Evolutionary conservation across 2,329 filamentous ascomycete species (phyloP), one percentile per base, ranked within the genome.

Genomic region (Lachnellula willkommii): DNA sequence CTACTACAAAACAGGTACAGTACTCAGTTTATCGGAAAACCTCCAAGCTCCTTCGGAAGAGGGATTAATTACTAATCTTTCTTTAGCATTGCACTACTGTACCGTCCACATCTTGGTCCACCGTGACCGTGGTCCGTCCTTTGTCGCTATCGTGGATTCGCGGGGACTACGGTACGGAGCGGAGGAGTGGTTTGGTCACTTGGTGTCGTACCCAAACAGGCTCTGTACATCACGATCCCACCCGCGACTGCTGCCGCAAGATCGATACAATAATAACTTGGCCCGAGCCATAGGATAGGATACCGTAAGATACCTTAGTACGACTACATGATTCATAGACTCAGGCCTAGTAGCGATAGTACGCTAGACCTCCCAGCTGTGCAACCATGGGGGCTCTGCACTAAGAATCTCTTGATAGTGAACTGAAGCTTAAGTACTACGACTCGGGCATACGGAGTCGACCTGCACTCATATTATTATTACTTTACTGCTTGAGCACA

Each of bases 391-490:
- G 28, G 9, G 28, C 28, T 32, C 28, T 32, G n/a, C 52, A 51
- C 32, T 47, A 49, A 32, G 12, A 24, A 24, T 20, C 45, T 24
- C 46, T 39, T 47, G 14, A 28, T 8, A 36, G 28, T 11, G 28
- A 32, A 32, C 28, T 47, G 50, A 50, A 50, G 43, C 52, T 51
- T 55, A 51, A 58, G 55, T 32, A 32, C 56, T 55, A 57, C 60
- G 58, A 57, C 57, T 60, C 56, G 58, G 56, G 60, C 58, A 62
- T 48, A 40, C 28, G 28, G 11, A 2, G 28, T 12, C 28, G 28
- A 32, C 28, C 28, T 4, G 9, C 28, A 32, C 12, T 9, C 28
- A 28, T 32, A 11, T 4, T 32, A 32, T 32, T 32, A 32, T 32
- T 8, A 32, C 42, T 37, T 53, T 49, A 45, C 22, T 47, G 32